Conservation (phyloP, 768 basidiomycete genomes). For the Naganishia vaughanmartiniae region DNA sequence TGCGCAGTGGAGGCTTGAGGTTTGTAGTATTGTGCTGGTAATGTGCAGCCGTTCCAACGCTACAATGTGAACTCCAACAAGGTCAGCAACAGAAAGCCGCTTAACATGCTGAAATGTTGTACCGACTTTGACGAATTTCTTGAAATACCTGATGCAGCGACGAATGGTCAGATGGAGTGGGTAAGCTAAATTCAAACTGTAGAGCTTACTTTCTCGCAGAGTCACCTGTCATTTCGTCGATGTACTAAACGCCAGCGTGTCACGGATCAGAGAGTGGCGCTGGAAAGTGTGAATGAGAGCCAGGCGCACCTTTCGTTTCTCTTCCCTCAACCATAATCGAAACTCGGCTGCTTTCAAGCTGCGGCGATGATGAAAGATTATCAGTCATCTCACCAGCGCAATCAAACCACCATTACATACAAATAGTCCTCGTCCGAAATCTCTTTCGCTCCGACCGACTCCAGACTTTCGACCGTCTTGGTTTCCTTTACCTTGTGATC, state of each 20-base stretch:
- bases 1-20: conserved; percentile 54
- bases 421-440: conserved; percentile 86
- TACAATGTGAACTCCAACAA: not conserved
- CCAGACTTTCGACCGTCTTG: conserved; percentile 49
- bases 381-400: not conserved
- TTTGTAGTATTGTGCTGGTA: conserved; percentile 39
- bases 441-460: conserved; percentile 56
- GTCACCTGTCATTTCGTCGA: conserved; percentile 79
- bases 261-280: not conserved
- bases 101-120: conserved; percentile 18
- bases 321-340: conserved; percentile 77
- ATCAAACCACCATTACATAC: conserved; percentile 33
- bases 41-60: conserved; percentile 55
- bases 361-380: not conserved
- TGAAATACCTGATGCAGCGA: conserved; percentile 62
- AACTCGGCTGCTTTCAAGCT: conserved; percentile 79
- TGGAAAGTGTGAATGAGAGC: not conserved
- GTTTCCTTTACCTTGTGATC: conserved; percentile 34
- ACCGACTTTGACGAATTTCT: conserved; percentile 67
- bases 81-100: conserved; percentile 54
- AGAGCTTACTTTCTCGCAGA: conserved; percentile 62
- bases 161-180: conserved; percentile 44
- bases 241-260: conserved; percentile 59
- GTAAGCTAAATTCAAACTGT: conserved; percentile 29
- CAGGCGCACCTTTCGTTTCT: conserved; percentile 60